These are phyloP conservation scores for Tylopilus subfusipes DNA, from an alignment of 768 basidiomycete species.

Conservation along the genomic window DNA sequence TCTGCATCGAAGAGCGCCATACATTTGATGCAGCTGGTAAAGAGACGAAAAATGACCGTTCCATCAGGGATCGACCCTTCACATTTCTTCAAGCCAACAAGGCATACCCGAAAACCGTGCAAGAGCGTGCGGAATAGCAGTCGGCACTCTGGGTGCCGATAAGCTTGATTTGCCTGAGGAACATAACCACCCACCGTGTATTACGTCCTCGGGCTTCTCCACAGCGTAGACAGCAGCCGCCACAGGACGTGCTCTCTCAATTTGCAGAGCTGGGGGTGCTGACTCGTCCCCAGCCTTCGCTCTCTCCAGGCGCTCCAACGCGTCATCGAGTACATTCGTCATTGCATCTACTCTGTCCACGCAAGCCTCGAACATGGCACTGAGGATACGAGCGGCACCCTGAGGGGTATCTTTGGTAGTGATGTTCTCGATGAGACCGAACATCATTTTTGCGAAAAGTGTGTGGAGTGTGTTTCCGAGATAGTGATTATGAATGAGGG, in stretches of 20 bases:
- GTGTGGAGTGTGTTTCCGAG: constrained; percentile 80
- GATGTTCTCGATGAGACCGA: constrained; percentile 82
- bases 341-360: constrained; percentile 84
- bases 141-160: constrained; percentile 61
- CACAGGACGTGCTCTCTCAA: constrained; percentile 86
- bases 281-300: constrained; percentile 38
- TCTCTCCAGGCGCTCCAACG: constrained; percentile 47
- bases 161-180: constrained; percentile 1
- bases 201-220: constrained; percentile 79
- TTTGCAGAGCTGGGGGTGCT: constrained; percentile 54
- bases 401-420: constrained; percentile 67
- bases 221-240: constrained; percentile 70
- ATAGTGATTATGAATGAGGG: constrained; percentile 84
- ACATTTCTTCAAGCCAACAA: constrained; percentile 73
- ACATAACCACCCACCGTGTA: constrained; percentile 56
- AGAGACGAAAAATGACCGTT: constrained; percentile 80
- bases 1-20: constrained; percentile 80
- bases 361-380: constrained; percentile 75
- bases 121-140: constrained; percentile 84
- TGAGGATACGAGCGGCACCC: constrained; percentile 66
- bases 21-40: constrained; percentile 79
- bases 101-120: constrained; percentile 80
- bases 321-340: constrained; percentile 51
- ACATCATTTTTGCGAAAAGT: constrained; percentile 89
- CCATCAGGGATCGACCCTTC: constrained; percentile 81